Evolutionary conservation across 2,329 filamentous ascomycete species (phyloP), one percentile per base, ranked within the genome.

Genomic region (Fusarium subglutinans): DNA sequence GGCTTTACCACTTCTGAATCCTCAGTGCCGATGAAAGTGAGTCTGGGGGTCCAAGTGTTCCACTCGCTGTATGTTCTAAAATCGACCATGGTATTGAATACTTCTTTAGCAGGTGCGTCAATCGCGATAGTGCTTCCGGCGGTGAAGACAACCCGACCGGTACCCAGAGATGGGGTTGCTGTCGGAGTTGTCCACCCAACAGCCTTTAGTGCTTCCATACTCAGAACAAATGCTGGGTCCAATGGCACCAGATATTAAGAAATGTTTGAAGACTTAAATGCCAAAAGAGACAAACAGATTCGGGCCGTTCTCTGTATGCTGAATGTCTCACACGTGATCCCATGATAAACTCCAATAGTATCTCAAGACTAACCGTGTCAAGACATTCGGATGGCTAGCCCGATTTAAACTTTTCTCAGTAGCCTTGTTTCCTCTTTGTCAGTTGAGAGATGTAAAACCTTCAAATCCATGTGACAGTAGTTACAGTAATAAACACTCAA

Each of bases 201-300:
- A 5, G 44, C 57, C 14, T 18, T 51, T 40, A 12, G 10, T 3
- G 5, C 3, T 20, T 60, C 33, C 57, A 53, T 53, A 9, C 5
- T 22, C 24, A 22, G 18, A 26, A 10, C 5, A 38, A 17, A 22
- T 5, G 18, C 18, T 15, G 18, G 1, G 20, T 12, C 14, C 18
- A 24, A 2, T 3, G 8, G 1, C 11, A 22, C 24, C 10, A 17
- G 15, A 2, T 1, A 28, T n/a, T 13, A 17, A 5, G 11, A 2
- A 38, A 6, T 22, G 3, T 17, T 22, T 2, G 1, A 22, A 22
- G 14, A 38, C 7, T 13, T 1, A 5, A 38, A 26, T 53, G n/a
- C 5, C 3, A 30, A 13, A 5, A 37, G 8, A 6, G 7, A 37
- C 0, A 26, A 17, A 28, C 7, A 38, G 4, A 17, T 17, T 22